phyloP scores from a whole-genome alignment of 805 yeast species.

The Teunomyces aglyptinius region DNA sequence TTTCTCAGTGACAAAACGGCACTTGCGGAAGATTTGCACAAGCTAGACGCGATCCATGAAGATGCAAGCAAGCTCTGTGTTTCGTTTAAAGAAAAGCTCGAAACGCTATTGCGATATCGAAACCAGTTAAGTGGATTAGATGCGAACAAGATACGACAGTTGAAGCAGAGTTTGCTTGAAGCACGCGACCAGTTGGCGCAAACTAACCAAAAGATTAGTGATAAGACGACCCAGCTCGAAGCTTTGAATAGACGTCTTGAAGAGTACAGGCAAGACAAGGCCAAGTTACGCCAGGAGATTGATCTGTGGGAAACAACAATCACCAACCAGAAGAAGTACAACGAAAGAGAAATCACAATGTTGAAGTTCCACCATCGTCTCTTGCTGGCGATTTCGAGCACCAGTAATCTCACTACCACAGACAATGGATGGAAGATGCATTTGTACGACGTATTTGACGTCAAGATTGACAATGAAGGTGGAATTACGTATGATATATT shows the following conservation, averaged over 20 bases:
- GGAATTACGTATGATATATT: neutral
- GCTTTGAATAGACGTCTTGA: slow-evolving; percentile 11
- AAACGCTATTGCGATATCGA: slow-evolving; percentile 9
- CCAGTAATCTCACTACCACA: slow-evolving; percentile 16
- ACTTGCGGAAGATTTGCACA: slow-evolving; percentile 12
- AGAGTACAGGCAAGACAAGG: slow-evolving; percentile 10
- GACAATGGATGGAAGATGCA: slow-evolving; percentile 2
- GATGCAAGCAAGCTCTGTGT: slow-evolving; percentile 10
- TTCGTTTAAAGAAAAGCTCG: slow-evolving; percentile 15
- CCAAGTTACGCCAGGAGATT: slow-evolving; percentile 11
- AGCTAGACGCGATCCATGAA: slow-evolving; percentile 11
- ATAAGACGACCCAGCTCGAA: slow-evolving; percentile 9
- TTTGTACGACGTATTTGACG: slow-evolving; percentile 5
- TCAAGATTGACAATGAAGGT: slow-evolving; percentile 1
- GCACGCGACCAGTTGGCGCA: slow-evolving; percentile 15
- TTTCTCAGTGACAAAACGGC: slow-evolving; percentile 19
- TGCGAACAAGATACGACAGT: slow-evolving; percentile 9
- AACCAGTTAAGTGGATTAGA: slow-evolving; percentile 11
- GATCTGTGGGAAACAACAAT: slow-evolving; percentile 9
- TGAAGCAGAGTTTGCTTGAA: slow-evolving; percentile 17
- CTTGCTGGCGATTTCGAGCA: slow-evolving; percentile 25
- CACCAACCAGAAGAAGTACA: slow-evolving; percentile 16
- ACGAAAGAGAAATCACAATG: slow-evolving; percentile 18
- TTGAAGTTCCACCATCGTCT: slow-evolving; percentile 21
- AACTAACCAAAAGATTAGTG: slow-evolving; percentile 10